Conservation (phyloP, 2,329 filamentous ascomycete species). For the Paramyrothecium roridum region DNA sequence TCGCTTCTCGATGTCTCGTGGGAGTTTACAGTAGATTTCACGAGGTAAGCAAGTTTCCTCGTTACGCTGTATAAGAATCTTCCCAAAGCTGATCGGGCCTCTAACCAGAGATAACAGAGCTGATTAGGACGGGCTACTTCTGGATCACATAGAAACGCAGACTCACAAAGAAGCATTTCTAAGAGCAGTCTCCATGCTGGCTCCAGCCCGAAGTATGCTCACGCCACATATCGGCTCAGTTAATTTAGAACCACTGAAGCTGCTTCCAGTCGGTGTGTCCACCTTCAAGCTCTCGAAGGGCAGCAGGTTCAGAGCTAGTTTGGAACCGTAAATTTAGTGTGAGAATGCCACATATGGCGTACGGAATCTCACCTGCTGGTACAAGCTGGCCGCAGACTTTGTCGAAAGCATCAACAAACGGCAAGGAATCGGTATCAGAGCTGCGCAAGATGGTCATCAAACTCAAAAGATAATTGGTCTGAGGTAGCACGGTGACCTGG, state of each 20-base stretch:
- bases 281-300: not conserved
- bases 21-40: constrained; percentile 26
- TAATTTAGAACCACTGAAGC: not conserved
- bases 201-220: constrained; percentile 27
- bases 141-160: not conserved
- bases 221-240: constrained; percentile 20
- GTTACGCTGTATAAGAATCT: constrained; percentile 28
- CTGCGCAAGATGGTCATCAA: constrained; percentile 12
- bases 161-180: constrained; percentile 20
- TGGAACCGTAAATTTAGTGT: not conserved
- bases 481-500: constrained; percentile 9
- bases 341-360: not conserved
- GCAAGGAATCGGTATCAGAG: constrained; percentile 5
- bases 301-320: not conserved
- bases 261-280: not conserved
- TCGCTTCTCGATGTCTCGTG: constrained; percentile 12
- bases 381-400: constrained; percentile 8
- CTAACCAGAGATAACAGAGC: constrained; percentile 3
- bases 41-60: constrained; percentile 22
- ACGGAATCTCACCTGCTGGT: constrained; percentile 6
- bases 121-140: not conserved
- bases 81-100: constrained; percentile 24
- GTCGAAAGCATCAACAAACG: constrained; percentile 8
- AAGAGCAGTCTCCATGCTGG: constrained; percentile 25
- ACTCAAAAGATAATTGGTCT: constrained; percentile 8